Conservation (phyloP, 495 filamentous ascomycete genomes). For the Hypomontagnella monticulosa region DNA sequence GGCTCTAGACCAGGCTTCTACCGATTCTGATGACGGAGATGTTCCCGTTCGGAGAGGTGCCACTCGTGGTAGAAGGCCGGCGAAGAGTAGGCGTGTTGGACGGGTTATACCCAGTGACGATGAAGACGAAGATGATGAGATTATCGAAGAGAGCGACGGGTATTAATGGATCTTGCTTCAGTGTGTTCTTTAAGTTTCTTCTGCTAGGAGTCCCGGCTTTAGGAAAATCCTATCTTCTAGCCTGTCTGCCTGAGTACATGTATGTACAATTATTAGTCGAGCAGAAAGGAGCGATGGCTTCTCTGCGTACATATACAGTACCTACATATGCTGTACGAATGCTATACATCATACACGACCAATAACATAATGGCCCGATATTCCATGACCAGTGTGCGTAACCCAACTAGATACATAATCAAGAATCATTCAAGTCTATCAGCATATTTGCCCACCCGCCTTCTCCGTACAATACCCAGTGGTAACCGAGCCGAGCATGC, state of each 20-base stretch:
- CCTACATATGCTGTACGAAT: too few species aligned
- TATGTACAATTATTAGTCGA: too few species aligned
- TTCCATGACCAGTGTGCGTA: too few species aligned
- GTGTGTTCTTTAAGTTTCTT: too few species aligned
- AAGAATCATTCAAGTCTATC: too few species aligned
- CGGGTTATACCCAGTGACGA: conserved; percentile 24
- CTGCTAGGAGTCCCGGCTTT: neutral
- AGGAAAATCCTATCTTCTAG: conserved; percentile 3
- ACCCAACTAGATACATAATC: too few species aligned
- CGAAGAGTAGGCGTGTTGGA: conserved; percentile 5
- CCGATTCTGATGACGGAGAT: conserved; percentile 11
- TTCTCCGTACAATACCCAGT: conserved; percentile 4
- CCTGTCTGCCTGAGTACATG: too few species aligned
- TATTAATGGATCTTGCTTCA: conserved; percentile 25
- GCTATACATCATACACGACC: too few species aligned
- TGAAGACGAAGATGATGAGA: conserved; percentile 42
- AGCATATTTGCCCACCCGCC: too few species aligned
- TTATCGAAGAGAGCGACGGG: conserved; percentile 29
- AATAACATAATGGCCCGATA: too few species aligned
- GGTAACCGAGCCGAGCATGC: neutral
- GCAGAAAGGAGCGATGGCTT: too few species aligned
- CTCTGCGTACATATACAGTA: too few species aligned
- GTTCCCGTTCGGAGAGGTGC: conserved; percentile 7
- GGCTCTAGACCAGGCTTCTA: conserved; percentile 3
- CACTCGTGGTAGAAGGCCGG: conserved; percentile 14